Base-by-base conservation (phyloP, 495 filamentous ascomycete species). In the Lepraria neglecta region DNA sequence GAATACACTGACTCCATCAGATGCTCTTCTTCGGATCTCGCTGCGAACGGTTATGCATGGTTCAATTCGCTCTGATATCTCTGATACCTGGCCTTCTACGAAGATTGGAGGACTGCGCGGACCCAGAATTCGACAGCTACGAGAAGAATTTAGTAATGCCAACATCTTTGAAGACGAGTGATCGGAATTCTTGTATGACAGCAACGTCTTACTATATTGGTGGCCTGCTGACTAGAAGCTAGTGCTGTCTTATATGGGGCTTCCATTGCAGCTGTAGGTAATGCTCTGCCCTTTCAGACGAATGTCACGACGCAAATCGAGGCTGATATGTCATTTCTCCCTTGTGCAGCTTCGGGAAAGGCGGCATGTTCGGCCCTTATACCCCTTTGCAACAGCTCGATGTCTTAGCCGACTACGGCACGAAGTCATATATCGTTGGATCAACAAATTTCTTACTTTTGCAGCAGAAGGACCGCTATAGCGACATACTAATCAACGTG, bases 1-100 rank as follows among this genome's bases (percentile, higher is more conserved):
- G 19, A 40, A 53, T 30, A 6, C 66, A 19, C 63, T 62, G n/a
- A 52, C 52, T n/a, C 21, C 28, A 33, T 3, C 67, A 97, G 92
- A 98, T 97, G 91, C 85, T 98, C 42, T 97, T 98, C 77, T 98
- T 97, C 68, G 95, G 94, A 46, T 88, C 91, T 12, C 84, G 92
- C 60, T 97, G 94, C 71, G 94, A 98, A 71, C 82, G 88, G 40
- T 74, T 98, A 55, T 98, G 94, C 82, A 92, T 97, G 90, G 91
- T 95, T 72, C 94, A 98, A 69, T 98, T 97, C 72, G 92, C 92
- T 4, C 80, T 98, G 6, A 84, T 98, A 55, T 97, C 94, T 38
- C 76, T 98, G 64, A 92, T 98, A 71, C 94, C 94, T 31, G 91
- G 91, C 30, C 80, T 98, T 31, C 82, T 97, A 63, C 82, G 90